Conservation (phyloP, 2,329 filamentous ascomycete genomes). For the Hymenoscyphus occultus region DNA sequence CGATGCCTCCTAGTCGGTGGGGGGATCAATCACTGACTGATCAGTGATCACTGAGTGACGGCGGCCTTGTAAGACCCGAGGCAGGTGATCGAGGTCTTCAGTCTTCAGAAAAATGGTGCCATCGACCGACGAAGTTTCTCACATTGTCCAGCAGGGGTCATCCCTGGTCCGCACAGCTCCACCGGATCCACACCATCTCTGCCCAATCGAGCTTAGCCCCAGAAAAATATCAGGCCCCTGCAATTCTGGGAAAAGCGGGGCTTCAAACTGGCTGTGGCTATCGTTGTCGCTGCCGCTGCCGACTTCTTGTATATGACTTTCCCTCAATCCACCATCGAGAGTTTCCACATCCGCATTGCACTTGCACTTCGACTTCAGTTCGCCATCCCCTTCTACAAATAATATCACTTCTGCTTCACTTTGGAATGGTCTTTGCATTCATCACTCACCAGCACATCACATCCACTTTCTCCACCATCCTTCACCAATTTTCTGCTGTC, state of each 20-base stretch:
- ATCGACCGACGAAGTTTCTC: too few species aligned
- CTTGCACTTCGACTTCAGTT: not conserved
- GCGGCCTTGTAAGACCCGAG: not conserved
- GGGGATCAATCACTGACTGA: not conserved
- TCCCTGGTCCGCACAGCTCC: too few species aligned
- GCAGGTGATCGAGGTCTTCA: not conserved
- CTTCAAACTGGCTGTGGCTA: too few species aligned
- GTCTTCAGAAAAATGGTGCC: not conserved
- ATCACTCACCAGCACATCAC: slow-evolving; percentile 23
- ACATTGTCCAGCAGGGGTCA: too few species aligned
- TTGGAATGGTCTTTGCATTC: slow-evolving; percentile 8
- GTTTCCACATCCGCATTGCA: not conserved
- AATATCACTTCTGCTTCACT: slow-evolving; percentile 12
- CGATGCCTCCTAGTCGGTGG: too few species aligned
- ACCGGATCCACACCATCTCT: too few species aligned
- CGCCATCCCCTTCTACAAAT: not conserved
- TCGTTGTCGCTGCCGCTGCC: not conserved
- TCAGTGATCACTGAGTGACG: not conserved
- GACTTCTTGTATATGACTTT: slow-evolving; percentile 22
- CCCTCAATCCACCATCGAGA: not conserved
- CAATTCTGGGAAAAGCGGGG: too few species aligned
- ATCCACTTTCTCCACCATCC: slow-evolving; percentile 21
- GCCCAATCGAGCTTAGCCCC: too few species aligned
- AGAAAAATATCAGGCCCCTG: too few species aligned
- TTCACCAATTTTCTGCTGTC: slow-evolving; percentile 9